Conservation (phyloP, 192 early-diverging fungal genomes). For the Coemansia brasiliensis region DNA sequence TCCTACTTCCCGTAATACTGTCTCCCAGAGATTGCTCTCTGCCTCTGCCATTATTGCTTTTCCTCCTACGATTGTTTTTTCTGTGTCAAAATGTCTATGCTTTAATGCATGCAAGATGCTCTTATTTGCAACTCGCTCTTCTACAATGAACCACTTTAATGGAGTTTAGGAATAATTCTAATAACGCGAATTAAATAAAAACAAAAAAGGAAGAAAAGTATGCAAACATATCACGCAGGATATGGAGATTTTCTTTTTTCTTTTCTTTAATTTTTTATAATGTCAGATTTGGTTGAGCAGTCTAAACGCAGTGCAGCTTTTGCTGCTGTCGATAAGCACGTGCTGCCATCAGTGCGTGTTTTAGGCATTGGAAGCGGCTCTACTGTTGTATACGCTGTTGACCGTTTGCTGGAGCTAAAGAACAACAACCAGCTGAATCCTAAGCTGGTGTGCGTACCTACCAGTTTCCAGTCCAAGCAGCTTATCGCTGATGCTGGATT, state of each 20-base stretch:
- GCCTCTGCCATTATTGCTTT: no score
- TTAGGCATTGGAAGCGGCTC: slow-evolving; percentile 88
- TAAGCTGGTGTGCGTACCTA: slow-evolving; percentile 83
- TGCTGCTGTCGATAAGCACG: slow-evolving; percentile 86
- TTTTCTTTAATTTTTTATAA: slow-evolving; percentile 15
- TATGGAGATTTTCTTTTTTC: background rate
- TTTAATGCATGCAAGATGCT: no score
- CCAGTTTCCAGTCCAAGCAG: slow-evolving; percentile 87
- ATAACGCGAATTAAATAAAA: background rate
- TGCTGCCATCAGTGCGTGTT: slow-evolving; percentile 64
- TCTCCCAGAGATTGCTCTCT: slow-evolving; percentile 69
- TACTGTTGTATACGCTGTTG: slow-evolving; percentile 85
- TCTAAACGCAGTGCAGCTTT: slow-evolving; percentile 87
- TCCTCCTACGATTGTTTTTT: no score
- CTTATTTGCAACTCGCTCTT: no score
- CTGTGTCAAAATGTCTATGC: no score
- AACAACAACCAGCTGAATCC: slow-evolving; percentile 56
- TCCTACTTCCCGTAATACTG: slow-evolving; percentile 73
- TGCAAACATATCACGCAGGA: background rate
- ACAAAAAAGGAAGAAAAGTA: background rate
- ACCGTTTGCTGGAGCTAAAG: slow-evolving; percentile 72
- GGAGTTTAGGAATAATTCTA: background rate
- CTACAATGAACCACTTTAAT: background rate
- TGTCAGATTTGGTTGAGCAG: slow-evolving; percentile 58
- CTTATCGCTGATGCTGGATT: slow-evolving; percentile 82